Evolutionary conservation across 495 filamentous ascomycete species (phyloP), one percentile per base, ranked within the genome.

Genomic region (Aspergillus cristatus): DNA sequence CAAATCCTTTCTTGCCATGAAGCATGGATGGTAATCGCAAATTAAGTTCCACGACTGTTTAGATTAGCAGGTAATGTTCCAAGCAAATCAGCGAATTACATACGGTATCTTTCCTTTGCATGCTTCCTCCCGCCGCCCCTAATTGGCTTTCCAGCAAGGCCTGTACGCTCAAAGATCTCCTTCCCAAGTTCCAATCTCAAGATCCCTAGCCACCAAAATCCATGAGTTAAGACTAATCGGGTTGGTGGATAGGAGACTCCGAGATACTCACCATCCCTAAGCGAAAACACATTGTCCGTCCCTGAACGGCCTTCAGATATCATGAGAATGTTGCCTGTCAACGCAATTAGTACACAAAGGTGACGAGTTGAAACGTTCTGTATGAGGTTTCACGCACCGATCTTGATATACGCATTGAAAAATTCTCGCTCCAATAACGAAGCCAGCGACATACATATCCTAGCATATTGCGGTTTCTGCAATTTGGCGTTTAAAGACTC

Each of bases 1-100:
- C 81, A 43, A 96, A 96, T 0, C 82, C 84, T 48, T 91, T 93
- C 57, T 90, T 94, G 18, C 90, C 91, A 49, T 85, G 85, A 6
- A 86, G 53, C 85, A 95, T 95, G 8, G 80, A 84, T 0, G 83
- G 78, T 18, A 72, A 67, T 4, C 85, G 75, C 12, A 98, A 72
- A 37, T 97, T 80, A 25, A 88, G 65, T 51, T 94, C 79, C 32
- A 98, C 75, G 14, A 82, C 88, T 91, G 42, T 6, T 34, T 24
- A 12, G 7, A 18, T 41, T 30, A 32, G 4, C 33, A 29, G 14
- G 16, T 15, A 31, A 24, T 11, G 28, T 16, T 17, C 11, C 3
- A 26, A 18, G n/a, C 11, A 44, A 7, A 1, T 24, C 36, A 6
- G 11, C 6, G 29, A 8, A 28, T 34, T 2, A 43, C 54, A 24